phyloP scores from a whole-genome alignment of 2,329 filamentous ascomycete genomes.

The Ceratocystis destructans region DNA sequence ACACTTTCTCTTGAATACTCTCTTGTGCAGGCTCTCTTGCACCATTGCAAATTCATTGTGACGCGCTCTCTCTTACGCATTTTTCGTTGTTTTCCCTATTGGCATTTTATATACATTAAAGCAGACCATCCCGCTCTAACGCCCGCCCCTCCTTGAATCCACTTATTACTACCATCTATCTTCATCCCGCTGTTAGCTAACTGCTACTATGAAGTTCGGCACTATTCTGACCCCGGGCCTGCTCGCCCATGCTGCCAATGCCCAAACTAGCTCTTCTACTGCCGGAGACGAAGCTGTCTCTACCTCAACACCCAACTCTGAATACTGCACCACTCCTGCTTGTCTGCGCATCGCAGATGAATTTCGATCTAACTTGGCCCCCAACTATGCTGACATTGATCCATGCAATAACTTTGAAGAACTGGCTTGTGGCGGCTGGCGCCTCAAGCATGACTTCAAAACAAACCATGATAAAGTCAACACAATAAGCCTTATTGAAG shows the following conservation, averaged over 20 bases:
- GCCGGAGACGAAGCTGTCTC: not conserved
- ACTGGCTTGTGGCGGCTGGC: conserved; percentile 54
- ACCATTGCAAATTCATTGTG: no score
- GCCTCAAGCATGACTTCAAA: conserved; percentile 48
- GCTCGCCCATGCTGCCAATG: not conserved
- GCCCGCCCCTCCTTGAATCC: no score
- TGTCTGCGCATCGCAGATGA: conserved; percentile 26
- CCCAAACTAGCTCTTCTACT: not conserved
- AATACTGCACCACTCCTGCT: conserved; percentile 22
- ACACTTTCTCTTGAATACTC: no score
- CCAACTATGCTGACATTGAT: conserved; percentile 46
- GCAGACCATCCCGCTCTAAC: no score
- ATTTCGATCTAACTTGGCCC: conserved; percentile 24
- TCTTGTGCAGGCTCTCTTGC: no score
- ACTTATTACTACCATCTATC: no score
- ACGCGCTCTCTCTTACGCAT: no score
- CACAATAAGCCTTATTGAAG: conserved; percentile 46
- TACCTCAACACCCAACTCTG: not conserved
- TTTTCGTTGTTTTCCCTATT: no score
- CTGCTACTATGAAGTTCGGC: not conserved
- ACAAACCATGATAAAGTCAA: conserved; percentile 48
- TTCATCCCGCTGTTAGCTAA: no score
- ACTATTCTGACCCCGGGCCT: not conserved
- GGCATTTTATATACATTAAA: no score
- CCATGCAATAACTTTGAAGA: conserved; percentile 57